A percentile compares a stretch with the other conserved stretches of the same genome.
Conservation (phyloP, 441 rosid species). For the Bruguiera hainesii region DNA sequence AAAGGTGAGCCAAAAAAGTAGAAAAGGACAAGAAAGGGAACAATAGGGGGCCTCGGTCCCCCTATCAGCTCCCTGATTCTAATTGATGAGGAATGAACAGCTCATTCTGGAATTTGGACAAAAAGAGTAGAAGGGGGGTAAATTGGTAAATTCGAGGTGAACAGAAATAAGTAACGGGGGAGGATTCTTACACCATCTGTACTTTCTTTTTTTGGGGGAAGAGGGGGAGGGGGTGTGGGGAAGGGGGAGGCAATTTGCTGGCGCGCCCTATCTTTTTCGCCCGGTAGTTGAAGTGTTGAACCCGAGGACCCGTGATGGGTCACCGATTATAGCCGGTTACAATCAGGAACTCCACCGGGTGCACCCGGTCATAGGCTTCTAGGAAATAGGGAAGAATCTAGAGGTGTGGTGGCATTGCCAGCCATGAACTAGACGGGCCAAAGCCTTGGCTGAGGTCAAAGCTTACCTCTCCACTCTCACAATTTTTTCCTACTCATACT, state of each 20-base stretch:
- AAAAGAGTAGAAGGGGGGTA: constrained; percentile 1
- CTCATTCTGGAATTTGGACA: no score
- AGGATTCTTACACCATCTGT: background rate
- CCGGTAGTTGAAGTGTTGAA: constrained; percentile 31
- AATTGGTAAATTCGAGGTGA: constrained; percentile 2
- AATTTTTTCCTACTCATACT: constrained; percentile 21
- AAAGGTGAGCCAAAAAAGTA: no score
- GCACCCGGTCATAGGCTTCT: constrained; percentile 18
- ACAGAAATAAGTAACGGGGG: constrained; percentile 25
- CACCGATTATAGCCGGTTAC: constrained; percentile 32
- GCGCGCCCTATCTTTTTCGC: constrained; percentile 26
- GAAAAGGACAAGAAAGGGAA: no score
- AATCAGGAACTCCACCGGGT: constrained; percentile 27
- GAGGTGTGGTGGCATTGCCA: constrained; percentile 53
- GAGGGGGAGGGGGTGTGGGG: no score
- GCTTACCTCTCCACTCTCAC: constrained; percentile 29
- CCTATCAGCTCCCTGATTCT: no score
- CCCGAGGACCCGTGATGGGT: constrained; percentile 49
- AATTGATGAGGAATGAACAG: no score
- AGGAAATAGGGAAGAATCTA: constrained; percentile 46
- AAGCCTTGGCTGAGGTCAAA: constrained; percentile 61
- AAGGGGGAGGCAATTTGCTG: background rate
- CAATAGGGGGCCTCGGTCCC: no score
- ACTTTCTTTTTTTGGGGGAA: constrained; percentile 17
- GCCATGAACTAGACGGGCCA: constrained; percentile 75